These are phyloP conservation scores for Malassezia sympodialis DNA, from an alignment of 1,284 basidiomycete species.

Conservation along the genomic window DNA sequence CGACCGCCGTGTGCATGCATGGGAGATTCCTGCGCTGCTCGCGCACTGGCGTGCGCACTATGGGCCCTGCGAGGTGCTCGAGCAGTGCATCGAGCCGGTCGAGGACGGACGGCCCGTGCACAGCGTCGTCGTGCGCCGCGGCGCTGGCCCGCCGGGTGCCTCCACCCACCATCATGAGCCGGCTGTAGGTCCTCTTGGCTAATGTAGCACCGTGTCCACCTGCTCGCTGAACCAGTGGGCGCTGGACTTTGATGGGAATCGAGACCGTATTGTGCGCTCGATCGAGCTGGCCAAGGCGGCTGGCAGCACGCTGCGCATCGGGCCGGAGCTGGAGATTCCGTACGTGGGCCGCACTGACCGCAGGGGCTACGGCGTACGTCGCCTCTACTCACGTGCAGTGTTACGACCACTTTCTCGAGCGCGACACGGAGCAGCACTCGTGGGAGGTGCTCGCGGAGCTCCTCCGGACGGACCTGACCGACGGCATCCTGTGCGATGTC, in stretches of 20 bases:
- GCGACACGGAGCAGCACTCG: conserved; percentile 39
- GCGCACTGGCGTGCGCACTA: neutral
- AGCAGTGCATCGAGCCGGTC: conserved; percentile 14
- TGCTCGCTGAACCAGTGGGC: conserved; percentile 95
- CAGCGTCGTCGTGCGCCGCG: conserved; percentile 2
- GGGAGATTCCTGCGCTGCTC: conserved; percentile 1
- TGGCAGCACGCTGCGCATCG: conserved; percentile 88
- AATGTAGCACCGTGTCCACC: conserved; percentile 34
- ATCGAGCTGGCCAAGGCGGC: conserved; percentile 75
- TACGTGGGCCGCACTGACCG: conserved; percentile 43
- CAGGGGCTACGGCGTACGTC: conserved; percentile 26
- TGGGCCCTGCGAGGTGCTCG: neutral
- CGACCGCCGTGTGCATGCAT: conserved; percentile 9
- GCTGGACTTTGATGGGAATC: conserved; percentile 71
- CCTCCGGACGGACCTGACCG: conserved; percentile 26
- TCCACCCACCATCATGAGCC: neutral
- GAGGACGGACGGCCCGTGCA: conserved; percentile 17
- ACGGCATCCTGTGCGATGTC: conserved; percentile 43
- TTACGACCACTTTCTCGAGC: conserved; percentile 42
- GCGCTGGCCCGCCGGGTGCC: neutral
- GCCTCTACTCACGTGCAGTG: conserved; percentile 11
- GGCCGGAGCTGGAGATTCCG: conserved; percentile 97
- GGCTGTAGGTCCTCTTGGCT: conserved; percentile 9
- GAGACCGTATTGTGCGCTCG: conserved; percentile 77
- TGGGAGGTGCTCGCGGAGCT: conserved; percentile 45